phyloP scores from a whole-genome alignment of 345 rosid genomes.

The Arabis hirsuta region DNA sequence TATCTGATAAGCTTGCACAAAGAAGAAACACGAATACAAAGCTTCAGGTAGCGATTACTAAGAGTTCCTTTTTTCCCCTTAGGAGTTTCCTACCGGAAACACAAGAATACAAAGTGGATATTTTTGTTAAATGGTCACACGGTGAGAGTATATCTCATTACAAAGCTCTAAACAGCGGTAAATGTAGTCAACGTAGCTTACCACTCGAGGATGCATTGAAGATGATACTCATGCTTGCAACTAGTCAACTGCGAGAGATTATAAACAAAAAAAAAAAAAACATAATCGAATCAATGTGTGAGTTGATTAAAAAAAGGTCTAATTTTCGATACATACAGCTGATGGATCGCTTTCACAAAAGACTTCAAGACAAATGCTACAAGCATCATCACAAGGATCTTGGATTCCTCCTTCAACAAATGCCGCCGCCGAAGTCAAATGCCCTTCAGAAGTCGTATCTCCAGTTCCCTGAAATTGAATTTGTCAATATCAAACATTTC shows the following conservation, averaged over 20 bases:
- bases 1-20: slow-evolving; percentile 13
- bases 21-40: slow-evolving; percentile 9
- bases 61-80: not conserved
- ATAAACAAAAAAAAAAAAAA: not conserved
- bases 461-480: slow-evolving; percentile 51
- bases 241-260: slow-evolving; percentile 56
- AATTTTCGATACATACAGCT: slow-evolving; percentile 50
- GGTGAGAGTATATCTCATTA: not conserved
- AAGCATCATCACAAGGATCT: slow-evolving; percentile 95
- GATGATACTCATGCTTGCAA: slow-evolving; percentile 98
- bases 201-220: slow-evolving; percentile 98
- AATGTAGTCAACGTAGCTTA: slow-evolving; percentile 29
- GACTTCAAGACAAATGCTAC: slow-evolving; percentile 95
- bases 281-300: slow-evolving; percentile 16
- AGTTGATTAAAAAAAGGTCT: not conserved
- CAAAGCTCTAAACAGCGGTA: not conserved
- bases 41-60: not conserved
- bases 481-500: not conserved
- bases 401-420: slow-evolving; percentile 98
- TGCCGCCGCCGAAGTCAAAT: slow-evolving; percentile 88
- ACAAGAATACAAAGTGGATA: not conserved
- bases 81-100: not conserved
- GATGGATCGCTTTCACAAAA: slow-evolving; percentile 88
- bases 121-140: not conserved
- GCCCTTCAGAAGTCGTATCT: slow-evolving; percentile 63